Evolutionary conservation across 768 basidiomycete species (phyloP).

Genomic region (Lyophyllum semitale): DNA sequence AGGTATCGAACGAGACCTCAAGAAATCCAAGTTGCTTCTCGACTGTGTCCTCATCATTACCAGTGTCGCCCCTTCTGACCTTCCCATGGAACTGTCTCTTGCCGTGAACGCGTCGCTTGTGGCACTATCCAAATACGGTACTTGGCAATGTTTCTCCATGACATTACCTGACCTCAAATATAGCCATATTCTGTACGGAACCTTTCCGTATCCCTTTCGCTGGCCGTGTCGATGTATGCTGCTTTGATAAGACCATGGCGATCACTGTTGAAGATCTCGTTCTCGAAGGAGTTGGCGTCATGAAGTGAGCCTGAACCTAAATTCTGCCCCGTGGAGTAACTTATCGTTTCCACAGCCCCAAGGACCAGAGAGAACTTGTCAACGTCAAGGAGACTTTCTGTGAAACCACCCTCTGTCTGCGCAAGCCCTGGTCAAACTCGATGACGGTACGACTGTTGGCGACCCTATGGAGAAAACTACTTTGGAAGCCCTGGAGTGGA

Average conservation of each 20-base stretch:
- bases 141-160: constrained; percentile 25
- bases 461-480: constrained; percentile 99
- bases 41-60: constrained; percentile 97
- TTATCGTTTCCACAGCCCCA: constrained; percentile 40
- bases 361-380: constrained; percentile 66
- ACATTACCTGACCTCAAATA: background rate
- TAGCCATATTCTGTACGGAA: constrained; percentile 98
- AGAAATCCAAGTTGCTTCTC: constrained; percentile 91
- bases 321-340: background rate
- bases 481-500: constrained; percentile 89
- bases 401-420: constrained; percentile 85
- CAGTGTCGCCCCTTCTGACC: constrained; percentile 94
- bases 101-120: constrained; percentile 96
- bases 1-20: constrained; percentile 91
- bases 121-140: constrained; percentile 90
- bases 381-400: constrained; percentile 74
- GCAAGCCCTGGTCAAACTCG: constrained; percentile 91
- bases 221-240: constrained; percentile 96
- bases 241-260: constrained; percentile 99
- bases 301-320: constrained; percentile 63
- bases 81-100: constrained; percentile 96
- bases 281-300: constrained; percentile 89
- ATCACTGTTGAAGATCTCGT: constrained; percentile 96
- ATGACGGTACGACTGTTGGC: constrained; percentile 92
- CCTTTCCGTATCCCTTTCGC: constrained; percentile 97